Evolutionary conservation across 1,284 basidiomycete species (phyloP), one percentile per base, ranked within the genome.

Genomic region (Rhizoctonia solani): DNA sequence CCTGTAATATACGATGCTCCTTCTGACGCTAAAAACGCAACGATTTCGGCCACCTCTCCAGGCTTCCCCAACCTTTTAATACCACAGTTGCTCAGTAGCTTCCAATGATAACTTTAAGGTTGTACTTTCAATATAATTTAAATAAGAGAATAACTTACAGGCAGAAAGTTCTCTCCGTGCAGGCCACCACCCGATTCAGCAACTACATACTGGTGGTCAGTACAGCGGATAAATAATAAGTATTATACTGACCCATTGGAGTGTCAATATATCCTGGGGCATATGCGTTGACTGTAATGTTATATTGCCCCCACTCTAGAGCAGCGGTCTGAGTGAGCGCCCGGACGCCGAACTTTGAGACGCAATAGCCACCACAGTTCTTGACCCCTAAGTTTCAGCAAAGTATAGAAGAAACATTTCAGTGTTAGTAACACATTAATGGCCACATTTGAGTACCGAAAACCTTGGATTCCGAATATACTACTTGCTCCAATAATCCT

Each of bases 401-500:
- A 21, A 25, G 25, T 53, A 29, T n/a, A n/a, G n/a, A n/a, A n/a
- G n/a, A n/a, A n/a, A n/a, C n/a, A n/a, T n/a, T n/a, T n/a, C n/a
- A n/a, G n/a, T n/a, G n/a, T n/a, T n/a, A n/a, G n/a, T n/a, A n/a
- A n/a, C n/a, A n/a, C n/a, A n/a, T n/a, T n/a, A n/a, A n/a, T n/a
- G n/a, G n/a, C n/a, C n/a, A n/a, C n/a, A n/a, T n/a, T n/a, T n/a
- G n/a, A n/a, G n/a, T n/a, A n/a, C n/a, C n/a, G n/a, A n/a, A n/a
- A n/a, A n/a, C 58, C 34, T 11, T 32, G 29, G 13, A 39, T 13
- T 6, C 61, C 61, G 8, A 4, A 27, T 44, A 53, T 29, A 37
- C 61, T 65, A 44, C 37, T 65, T 29, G 63, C 47, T 23, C 78
- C 78, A 19, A 81, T 75, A 2, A 81, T 76, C 37, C 78, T 70